These are phyloP conservation scores for Penicillium hordei DNA, from an alignment of 2,329 filamentous ascomycete species.

Conservation along the genomic window DNA sequence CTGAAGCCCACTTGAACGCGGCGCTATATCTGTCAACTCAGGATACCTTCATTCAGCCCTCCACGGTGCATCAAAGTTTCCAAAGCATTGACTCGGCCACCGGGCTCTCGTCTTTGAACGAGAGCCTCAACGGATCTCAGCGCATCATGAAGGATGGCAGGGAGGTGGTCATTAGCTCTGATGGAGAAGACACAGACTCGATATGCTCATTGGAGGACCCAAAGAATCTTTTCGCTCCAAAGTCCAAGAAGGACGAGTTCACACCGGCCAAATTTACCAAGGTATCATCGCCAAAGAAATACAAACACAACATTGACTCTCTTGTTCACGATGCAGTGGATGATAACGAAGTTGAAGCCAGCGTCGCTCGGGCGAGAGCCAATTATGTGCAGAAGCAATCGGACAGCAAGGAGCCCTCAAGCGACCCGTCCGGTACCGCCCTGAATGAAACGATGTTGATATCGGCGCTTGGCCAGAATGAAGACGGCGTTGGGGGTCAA, in stretches of 20 bases:
- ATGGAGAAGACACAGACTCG: slow-evolving; percentile 67
- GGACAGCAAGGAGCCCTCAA: background rate
- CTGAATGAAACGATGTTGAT: slow-evolving; percentile 45
- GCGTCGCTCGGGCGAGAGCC: slow-evolving; percentile 40
- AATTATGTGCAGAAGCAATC: slow-evolving; percentile 23
- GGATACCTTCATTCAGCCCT: background rate
- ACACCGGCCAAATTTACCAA: background rate
- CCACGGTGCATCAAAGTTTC: slow-evolving; percentile 18
- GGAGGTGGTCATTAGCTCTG: slow-evolving; percentile 63
- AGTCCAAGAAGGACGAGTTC: background rate
- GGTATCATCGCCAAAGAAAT: slow-evolving; percentile 35
- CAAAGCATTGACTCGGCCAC: slow-evolving; percentile 18
- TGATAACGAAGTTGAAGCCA: slow-evolving; percentile 61
- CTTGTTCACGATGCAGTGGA: slow-evolving; percentile 60
- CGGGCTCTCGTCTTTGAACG: slow-evolving; percentile 18
- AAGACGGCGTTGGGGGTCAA: slow-evolving; percentile 44
- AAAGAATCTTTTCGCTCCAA: slow-evolving; percentile 37
- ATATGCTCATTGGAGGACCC: slow-evolving; percentile 56
- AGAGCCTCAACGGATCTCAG: slow-evolving; percentile 41
- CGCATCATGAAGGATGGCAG: slow-evolving; percentile 58
- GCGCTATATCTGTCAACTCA: slow-evolving; percentile 17
- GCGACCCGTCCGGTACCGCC: background rate
- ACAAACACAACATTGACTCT: slow-evolving; percentile 64
- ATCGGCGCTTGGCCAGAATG: slow-evolving; percentile 43
- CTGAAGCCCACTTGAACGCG: slow-evolving; percentile 16